phyloP scores from a whole-genome alignment of 768 basidiomycete genomes.

The Hypholoma sublateritium region DNA sequence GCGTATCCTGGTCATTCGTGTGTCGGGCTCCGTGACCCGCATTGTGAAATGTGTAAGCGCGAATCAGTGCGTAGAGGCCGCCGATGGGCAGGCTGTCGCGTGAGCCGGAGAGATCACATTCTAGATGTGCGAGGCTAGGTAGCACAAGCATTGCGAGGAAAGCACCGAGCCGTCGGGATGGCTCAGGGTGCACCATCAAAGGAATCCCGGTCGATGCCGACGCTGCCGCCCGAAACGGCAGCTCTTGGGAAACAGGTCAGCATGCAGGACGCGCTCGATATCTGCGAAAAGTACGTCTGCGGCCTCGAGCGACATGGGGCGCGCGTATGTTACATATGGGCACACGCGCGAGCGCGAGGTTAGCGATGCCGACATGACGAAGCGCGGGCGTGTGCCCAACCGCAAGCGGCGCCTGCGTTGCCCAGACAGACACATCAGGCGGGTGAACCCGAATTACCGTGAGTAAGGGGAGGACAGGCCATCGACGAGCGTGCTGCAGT shows the following conservation, averaged over 20 bases:
- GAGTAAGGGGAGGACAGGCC: background rate
- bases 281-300: slow-evolving; percentile 2
- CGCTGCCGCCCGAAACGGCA: background rate
- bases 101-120: background rate
- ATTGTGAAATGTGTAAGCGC: background rate
- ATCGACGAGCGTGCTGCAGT: background rate
- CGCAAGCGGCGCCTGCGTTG: background rate
- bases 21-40: background rate
- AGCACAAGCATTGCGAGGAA: background rate
- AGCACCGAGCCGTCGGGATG: background rate
- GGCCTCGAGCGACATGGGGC: background rate
- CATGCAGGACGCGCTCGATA: background rate
- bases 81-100: background rate
- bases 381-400: slow-evolving; percentile 1
- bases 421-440: background rate
- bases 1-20: background rate
- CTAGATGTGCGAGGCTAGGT: background rate
- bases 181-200: background rate
- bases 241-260: background rate
- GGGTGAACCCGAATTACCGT: background rate
- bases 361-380: background rate
- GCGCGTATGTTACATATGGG: background rate
- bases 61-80: background rate
- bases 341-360: background rate
- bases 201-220: background rate